These are phyloP conservation scores for Dionaea muscipula DNA, from an alignment of 179 eudicot genomes.

Conservation along the genomic window DNA sequence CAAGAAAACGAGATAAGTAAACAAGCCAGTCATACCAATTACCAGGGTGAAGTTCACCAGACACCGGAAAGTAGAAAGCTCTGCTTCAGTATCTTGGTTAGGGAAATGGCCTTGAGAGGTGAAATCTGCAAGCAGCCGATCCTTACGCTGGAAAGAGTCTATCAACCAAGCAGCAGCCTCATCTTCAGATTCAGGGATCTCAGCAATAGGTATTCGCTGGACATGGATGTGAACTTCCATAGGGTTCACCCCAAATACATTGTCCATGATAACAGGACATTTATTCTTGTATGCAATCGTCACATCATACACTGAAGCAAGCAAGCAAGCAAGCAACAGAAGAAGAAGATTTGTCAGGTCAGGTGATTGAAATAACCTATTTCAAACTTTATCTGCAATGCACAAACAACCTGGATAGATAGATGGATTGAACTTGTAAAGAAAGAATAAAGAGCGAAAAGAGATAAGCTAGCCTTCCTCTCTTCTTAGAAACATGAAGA, in stretches of 20 bases:
- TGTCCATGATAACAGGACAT: constrained; percentile 66
- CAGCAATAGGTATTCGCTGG: constrained; percentile 33
- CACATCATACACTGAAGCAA: constrained; percentile 64
- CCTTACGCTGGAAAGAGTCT: constrained; percentile 43
- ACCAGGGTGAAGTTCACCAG: constrained; percentile 36
- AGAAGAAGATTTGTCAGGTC: neutral
- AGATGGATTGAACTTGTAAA: neutral
- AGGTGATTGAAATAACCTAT: no score
- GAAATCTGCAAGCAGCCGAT: constrained; percentile 55
- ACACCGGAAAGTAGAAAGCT: constrained; percentile 45
- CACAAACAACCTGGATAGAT: neutral
- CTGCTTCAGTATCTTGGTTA: constrained; percentile 40
- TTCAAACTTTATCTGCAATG: no score
- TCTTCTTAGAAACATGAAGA: no score
- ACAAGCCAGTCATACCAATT: constrained; percentile 28
- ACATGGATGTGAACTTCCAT: constrained; percentile 78
- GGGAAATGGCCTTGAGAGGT: constrained; percentile 49
- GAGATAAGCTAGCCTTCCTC: constrained; percentile 2
- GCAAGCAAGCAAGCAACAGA: no score
- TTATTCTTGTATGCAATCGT: constrained; percentile 73
- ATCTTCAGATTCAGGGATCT: constrained; percentile 47
- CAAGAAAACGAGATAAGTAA: constrained; percentile 34
- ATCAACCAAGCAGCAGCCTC: constrained; percentile 50
- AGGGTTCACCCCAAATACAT: constrained; percentile 67
- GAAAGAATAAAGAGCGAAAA: neutral